A percentile compares a stretch with the other conserved stretches of the same genome.
Conservation (phyloP, 257 asterid species). For the Solanum etuberosum region DNA sequence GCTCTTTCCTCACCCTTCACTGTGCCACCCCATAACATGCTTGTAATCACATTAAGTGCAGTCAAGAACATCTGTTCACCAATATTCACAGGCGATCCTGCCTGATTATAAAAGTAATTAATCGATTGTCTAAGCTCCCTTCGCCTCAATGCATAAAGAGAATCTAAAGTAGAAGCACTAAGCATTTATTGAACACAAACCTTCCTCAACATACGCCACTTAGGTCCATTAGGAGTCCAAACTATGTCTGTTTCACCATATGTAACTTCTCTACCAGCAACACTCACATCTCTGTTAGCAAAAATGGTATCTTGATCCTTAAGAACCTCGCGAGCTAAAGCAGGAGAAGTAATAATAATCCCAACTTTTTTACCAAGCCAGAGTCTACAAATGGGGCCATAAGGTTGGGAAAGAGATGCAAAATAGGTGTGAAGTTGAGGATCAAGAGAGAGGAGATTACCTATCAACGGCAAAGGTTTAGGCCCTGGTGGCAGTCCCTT, state of each 20-base stretch:
- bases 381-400: slow-evolving; percentile 54
- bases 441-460: slow-evolving; percentile 54
- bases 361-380: slow-evolving; percentile 46
- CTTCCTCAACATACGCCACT: slow-evolving; percentile 71
- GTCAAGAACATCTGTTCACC: slow-evolving; percentile 61
- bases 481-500: slow-evolving; percentile 49
- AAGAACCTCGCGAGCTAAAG: slow-evolving; percentile 40
- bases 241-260: slow-evolving; percentile 63
- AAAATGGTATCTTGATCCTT: slow-evolving; percentile 49
- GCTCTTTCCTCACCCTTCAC: slow-evolving; percentile 43
- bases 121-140: slow-evolving; percentile 37
- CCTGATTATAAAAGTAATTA: slow-evolving; percentile 13
- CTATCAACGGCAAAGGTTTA: slow-evolving; percentile 37
- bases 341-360: slow-evolving; percentile 44
- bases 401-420: slow-evolving; percentile 18
- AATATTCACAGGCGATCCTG: slow-evolving; percentile 27
- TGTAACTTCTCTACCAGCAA: slow-evolving; percentile 33
- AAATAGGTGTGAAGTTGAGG: slow-evolving; percentile 63
- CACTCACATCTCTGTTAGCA: slow-evolving; percentile 66
- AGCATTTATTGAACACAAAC: slow-evolving; percentile 60
- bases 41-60: slow-evolving; percentile 57
- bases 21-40: slow-evolving; percentile 75
- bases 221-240: slow-evolving; percentile 62
- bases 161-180: slow-evolving; percentile 24
- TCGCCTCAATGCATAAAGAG: slow-evolving; percentile 35